Percentiles rank a stretch among this genome's conserved stretches.
phyloP scores from a whole-genome alignment of 192 early-diverging fungal species.

The Umbelopsis ramanniana region DNA sequence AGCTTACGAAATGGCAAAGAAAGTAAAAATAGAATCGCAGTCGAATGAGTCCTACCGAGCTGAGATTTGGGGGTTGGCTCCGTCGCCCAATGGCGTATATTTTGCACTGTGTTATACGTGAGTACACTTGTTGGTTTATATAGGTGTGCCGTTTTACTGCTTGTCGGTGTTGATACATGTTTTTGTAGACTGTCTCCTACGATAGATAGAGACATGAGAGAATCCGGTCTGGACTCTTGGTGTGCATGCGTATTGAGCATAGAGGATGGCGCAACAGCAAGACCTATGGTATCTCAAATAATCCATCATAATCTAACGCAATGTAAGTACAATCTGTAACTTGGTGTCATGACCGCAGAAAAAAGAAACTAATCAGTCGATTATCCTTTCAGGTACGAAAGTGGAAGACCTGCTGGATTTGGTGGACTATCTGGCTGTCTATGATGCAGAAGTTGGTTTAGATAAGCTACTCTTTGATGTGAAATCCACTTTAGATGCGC shows the following conservation, averaged over 20 bases:
- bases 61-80: background rate
- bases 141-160: too few species aligned
- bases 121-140: background rate
- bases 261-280: background rate
- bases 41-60: conserved; percentile 3
- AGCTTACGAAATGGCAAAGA: background rate
- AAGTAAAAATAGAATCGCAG: background rate
- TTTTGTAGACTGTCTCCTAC: background rate
- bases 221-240: background rate
- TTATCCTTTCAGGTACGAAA: background rate
- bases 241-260: background rate
- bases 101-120: background rate
- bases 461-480: background rate
- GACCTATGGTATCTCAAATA: background rate
- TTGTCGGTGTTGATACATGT: background rate
- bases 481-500: background rate
- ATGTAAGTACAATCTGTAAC: background rate
- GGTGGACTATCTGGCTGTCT: background rate
- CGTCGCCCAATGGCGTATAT: conserved; percentile 2
- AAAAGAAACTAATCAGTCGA: background rate
- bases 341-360: background rate
- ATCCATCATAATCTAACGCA: background rate
- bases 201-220: background rate
- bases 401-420: background rate
- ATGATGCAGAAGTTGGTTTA: background rate